Evolutionary conservation across 768 basidiomycete genomes (phyloP), one percentile per base, ranked within the genome.

Genomic region (Suillus weaverae): DNA sequence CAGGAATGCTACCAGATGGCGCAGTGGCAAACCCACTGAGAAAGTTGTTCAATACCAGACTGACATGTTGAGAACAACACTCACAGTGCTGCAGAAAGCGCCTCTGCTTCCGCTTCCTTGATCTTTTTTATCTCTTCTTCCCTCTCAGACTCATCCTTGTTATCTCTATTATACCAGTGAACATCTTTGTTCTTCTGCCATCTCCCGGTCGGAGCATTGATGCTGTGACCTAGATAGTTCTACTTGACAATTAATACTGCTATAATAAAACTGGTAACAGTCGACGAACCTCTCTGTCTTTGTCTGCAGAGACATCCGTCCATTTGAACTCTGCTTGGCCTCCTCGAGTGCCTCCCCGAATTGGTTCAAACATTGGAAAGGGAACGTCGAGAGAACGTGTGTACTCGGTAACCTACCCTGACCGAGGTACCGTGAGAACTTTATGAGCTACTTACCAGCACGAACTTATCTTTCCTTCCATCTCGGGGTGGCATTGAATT

Each of bases 111-210:
- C 18, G 89, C 84, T 71, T 95, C 91, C 75, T 97, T 97, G 67
- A 97, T 74, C 70, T 83, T 86, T 63, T 85, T 79, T 38, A 97
- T 89, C 79, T 98, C 96, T 66, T 90, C 94, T 0, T 61, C 70
- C 62, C 85, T 81, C 66, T 87, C 86, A 13, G 74, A 74, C 16
- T 85, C 85, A 4, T 69, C 70, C 2, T 73, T 71, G 39, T 66
- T 33, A 5, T 95, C 93, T 35, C 95, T 87, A 70, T 81, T 86
- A 73, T 97, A 99, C 96, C 96, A 99, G 71, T 97, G 95, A 18
- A 99, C 80, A 71, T 99, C 96, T 75, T 96, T 95, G 80, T 95
- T 94, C 79, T 96, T 96, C 79, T 97, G 96, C 96, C 96, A 99
- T 55, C 96, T 83, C 2, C 96, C 96, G 1, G 93, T 93, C 0